Evolutionary conservation across 805 yeast species (phyloP).

Genomic region (Blastobotrys terrestris): DNA sequence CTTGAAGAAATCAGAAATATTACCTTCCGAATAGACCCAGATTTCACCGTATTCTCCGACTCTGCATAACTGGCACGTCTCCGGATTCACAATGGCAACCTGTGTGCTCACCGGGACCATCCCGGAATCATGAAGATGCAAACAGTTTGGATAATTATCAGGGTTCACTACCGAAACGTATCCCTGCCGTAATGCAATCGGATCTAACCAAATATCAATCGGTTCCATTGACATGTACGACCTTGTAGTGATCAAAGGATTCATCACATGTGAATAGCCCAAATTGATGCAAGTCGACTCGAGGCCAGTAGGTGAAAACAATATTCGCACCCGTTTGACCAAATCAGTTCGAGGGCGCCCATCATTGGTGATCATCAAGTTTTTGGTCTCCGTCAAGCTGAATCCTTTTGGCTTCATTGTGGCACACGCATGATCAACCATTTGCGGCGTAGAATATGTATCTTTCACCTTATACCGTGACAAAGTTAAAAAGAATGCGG

Average conservation of each 20-base stretch:
- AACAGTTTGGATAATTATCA: conserved; percentile 56
- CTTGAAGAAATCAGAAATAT: conserved; percentile 52
- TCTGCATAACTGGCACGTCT: conserved; percentile 68
- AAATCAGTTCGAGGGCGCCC: conserved; percentile 65
- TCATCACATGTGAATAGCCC: conserved; percentile 71
- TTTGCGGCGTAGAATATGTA: conserved; percentile 74
- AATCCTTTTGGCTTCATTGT: conserved; percentile 55
- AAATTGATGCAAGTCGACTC: conserved; percentile 65
- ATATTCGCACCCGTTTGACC: conserved; percentile 47
- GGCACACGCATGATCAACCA: conserved; percentile 68
- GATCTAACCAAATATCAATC: conserved; percentile 79
- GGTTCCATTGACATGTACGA: conserved; percentile 88
- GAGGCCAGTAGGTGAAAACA: conserved; percentile 58
- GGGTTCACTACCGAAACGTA: conserved; percentile 74
- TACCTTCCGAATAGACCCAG: conserved; percentile 92
- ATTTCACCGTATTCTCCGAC: conserved; percentile 95
- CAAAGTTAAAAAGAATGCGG: conserved; percentile 59
- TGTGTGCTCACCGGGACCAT: conserved; percentile 94
- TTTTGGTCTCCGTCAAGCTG: conserved; percentile 58
- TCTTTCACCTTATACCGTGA: conserved; percentile 80
- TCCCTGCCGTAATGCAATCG: conserved; percentile 86
- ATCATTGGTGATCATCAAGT: conserved; percentile 76
- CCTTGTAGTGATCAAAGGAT: conserved; percentile 77
- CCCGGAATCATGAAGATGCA: conserved; percentile 88
- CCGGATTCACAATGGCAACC: conserved; percentile 92